Evolutionary conservation across 2,329 filamentous ascomycete genomes (phyloP).

Genomic region (Penicillium sp.): DNA sequence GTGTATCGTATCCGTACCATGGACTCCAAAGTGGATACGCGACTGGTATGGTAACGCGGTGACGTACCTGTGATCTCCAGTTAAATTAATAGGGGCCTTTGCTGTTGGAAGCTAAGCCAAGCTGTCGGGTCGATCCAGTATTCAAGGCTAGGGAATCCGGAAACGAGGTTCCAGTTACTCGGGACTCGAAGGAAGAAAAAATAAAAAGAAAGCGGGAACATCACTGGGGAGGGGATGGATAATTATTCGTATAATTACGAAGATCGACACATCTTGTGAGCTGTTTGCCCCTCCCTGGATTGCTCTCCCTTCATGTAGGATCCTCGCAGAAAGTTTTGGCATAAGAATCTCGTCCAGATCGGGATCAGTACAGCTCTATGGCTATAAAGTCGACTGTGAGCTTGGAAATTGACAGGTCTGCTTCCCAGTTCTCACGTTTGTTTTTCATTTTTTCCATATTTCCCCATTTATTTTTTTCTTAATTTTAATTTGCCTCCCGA

Average conservation of each 20-base stretch:
- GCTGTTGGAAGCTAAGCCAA: slow-evolving; percentile 5
- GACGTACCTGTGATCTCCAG: not conserved
- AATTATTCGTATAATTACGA: slow-evolving; percentile 7
- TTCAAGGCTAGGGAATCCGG: not conserved
- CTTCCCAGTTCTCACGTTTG: not conserved
- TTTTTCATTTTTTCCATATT: not conserved
- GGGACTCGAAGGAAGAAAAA: slow-evolving; percentile 3
- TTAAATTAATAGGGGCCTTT: not conserved
- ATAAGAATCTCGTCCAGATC: not conserved
- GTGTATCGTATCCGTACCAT: not conserved
- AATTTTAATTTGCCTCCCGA: not conserved
- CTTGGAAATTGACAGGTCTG: not conserved
- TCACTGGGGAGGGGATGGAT: slow-evolving; percentile 6
- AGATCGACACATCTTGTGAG: slow-evolving; percentile 13
- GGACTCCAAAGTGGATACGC: not conserved
- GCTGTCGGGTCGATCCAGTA: slow-evolving; percentile 6
- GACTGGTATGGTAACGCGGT: not conserved
- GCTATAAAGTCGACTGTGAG: no score
- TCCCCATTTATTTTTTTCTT: not conserved
- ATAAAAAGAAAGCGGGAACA: slow-evolving; percentile 3
- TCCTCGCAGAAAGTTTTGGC: not conserved
- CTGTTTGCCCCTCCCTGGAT: slow-evolving; percentile 26
- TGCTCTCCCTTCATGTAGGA: slow-evolving; percentile 3
- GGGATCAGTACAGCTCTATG: no score
- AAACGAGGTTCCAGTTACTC: slow-evolving; percentile 4